Conservation (phyloP, 2,329 filamentous ascomycete species). For the Sporothrix pseudoabietina region DNA sequence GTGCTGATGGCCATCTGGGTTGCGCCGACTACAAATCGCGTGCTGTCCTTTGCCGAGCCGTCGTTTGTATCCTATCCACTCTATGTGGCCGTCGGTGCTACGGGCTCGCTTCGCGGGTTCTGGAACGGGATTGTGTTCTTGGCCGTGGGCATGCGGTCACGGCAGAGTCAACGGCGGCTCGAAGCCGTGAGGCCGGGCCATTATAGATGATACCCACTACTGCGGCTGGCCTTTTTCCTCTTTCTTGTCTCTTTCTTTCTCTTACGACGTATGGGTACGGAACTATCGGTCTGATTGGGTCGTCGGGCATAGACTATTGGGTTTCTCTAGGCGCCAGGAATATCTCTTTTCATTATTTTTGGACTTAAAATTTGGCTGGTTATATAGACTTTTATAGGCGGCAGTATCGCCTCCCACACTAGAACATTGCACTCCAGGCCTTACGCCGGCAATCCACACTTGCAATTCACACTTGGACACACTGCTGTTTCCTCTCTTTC, state of each 20-base stretch:
- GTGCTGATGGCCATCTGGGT: constrained; percentile 44
- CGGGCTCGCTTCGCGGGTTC: constrained; percentile 44
- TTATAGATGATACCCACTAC: neutral
- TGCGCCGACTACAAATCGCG: constrained; percentile 43
- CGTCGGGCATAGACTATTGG: neutral
- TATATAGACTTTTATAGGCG: constrained; percentile 11
- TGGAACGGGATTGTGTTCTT: constrained; percentile 46
- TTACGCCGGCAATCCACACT: too few species aligned
- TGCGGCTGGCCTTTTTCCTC: neutral
- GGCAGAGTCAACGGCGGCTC: constrained; percentile 28
- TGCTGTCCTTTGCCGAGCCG: constrained; percentile 41
- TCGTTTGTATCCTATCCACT: constrained; percentile 39
- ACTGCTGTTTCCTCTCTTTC: neutral
- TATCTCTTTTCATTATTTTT: neutral
- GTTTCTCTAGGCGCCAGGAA: constrained; percentile 9
- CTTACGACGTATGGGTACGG: neutral
- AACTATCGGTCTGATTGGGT: neutral
- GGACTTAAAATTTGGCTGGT: neutral
- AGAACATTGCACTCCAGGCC: neutral
- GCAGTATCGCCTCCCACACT: neutral
- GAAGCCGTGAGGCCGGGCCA: constrained; percentile 12
- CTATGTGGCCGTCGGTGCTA: constrained; percentile 41
- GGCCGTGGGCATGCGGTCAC: constrained; percentile 43
- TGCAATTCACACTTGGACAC: neutral
- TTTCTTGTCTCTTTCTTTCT: neutral